A percentile compares a stretch with the other conserved stretches of the same genome.
These are phyloP conservation scores for Gossypioides kirkii DNA, from an alignment of 345 rosid genomes.

Conservation along the genomic window DNA sequence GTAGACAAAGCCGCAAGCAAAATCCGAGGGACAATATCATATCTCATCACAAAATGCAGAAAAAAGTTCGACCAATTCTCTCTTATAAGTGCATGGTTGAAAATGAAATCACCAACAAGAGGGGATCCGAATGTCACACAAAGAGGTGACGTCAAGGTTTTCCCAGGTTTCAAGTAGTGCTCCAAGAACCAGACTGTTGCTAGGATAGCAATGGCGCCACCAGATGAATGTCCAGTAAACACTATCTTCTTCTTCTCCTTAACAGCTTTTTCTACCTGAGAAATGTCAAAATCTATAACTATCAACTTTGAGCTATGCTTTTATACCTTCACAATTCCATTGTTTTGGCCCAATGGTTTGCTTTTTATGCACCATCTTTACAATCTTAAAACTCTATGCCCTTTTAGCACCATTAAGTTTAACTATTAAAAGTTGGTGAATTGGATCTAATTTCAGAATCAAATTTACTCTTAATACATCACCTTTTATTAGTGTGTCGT, in stretches of 20 bases:
- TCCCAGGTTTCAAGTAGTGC: slow-evolving; percentile 9
- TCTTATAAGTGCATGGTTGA: slow-evolving; percentile 62
- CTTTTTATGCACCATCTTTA: background rate
- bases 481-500: no score
- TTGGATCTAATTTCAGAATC: background rate
- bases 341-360: background rate
- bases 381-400: background rate
- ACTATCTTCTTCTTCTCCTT: slow-evolving; percentile 38
- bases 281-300: slow-evolving; percentile 5
- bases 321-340: background rate
- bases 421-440: background rate
- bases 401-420: background rate
- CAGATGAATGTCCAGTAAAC: slow-evolving; percentile 82
- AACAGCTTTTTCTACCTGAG: slow-evolving; percentile 44
- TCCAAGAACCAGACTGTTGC: slow-evolving; percentile 67
- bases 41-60: slow-evolving; percentile 52
- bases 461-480: no score
- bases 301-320: background rate
- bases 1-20: slow-evolving; percentile 49
- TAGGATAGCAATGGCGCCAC: slow-evolving; percentile 69
- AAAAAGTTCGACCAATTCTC: slow-evolving; percentile 66
- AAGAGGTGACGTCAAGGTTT: slow-evolving; percentile 17
- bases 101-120: slow-evolving; percentile 49
- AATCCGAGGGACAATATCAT: slow-evolving; percentile 70
- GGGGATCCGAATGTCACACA: slow-evolving; percentile 92